Conservation (phyloP, 306 rosid species). For the Cercis canadensis region DNA sequence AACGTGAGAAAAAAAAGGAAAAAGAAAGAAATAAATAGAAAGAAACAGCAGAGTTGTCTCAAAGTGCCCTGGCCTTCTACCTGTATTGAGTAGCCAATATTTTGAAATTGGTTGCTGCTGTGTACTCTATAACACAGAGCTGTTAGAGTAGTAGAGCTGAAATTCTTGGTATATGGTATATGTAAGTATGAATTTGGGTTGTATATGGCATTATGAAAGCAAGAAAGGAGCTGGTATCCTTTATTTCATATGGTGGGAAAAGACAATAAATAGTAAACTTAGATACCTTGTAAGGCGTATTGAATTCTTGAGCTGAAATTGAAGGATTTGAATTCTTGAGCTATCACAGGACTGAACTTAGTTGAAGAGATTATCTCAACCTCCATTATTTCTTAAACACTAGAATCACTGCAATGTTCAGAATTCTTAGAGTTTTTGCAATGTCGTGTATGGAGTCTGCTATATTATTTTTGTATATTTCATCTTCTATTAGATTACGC, state of each 20-base stretch:
- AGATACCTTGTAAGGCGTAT: no score
- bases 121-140: no score
- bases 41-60: not conserved
- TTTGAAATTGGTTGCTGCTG: not conserved
- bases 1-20: not conserved
- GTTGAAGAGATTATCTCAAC: not conserved
- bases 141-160: not conserved
- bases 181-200: no score
- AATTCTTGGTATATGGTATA: not conserved
- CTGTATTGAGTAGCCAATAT: not conserved
- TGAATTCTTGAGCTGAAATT: no score
- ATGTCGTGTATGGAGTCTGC: no score
- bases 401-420: not conserved
- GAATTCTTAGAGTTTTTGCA: no score
- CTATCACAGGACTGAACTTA: not conserved
- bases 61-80: not conserved
- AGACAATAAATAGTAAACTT: no score
- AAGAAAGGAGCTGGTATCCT: not conserved
- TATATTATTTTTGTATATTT: no score
- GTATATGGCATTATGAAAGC: not conserved
- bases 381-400: no score
- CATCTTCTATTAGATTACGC: no score
- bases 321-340: no score
- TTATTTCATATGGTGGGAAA: not conserved
- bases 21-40: not conserved